A percentile compares a stretch with the other conserved stretches of the same genome.
phyloP scores from a whole-genome alignment of 805 yeast genomes.

The Priceomyces fermenticarens region DNA sequence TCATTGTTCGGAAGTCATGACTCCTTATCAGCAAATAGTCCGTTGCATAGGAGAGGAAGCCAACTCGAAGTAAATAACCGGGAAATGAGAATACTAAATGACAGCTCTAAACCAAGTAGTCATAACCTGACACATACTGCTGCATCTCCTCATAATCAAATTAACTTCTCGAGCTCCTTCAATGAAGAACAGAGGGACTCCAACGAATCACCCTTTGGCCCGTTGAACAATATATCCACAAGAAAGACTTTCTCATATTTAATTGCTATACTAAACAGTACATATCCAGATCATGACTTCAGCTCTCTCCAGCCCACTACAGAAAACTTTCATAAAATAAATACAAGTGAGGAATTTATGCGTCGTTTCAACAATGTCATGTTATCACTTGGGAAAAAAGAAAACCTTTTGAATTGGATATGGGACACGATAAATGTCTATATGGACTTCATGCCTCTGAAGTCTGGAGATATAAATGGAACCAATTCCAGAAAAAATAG shows the following conservation, averaged over 20 bases:
- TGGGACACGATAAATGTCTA: constrained; percentile 88
- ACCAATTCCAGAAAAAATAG: constrained; percentile 27
- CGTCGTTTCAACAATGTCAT: constrained; percentile 75
- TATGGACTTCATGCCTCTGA: constrained; percentile 57
- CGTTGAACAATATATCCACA: constrained; percentile 79
- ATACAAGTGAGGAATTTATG: constrained; percentile 45
- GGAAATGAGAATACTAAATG: constrained; percentile 17
- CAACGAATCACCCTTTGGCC: constrained; percentile 81
- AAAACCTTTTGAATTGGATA: constrained; percentile 54
- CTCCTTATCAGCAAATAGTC: constrained; percentile 20
- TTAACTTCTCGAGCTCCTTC: constrained; percentile 19
- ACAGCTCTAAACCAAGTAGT: constrained; percentile 12
- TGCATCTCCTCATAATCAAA: constrained; percentile 4
- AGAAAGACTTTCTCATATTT: constrained; percentile 87
- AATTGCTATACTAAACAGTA: constrained; percentile 84
- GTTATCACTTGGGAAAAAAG: constrained; percentile 45
- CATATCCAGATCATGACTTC: constrained; percentile 96
- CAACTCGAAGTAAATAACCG: constrained; percentile 15
- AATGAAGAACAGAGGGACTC: constrained; percentile 18
- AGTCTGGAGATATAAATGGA: constrained; percentile 18
- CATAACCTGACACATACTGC: constrained; percentile 20
- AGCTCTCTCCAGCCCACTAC: constrained; percentile 82
- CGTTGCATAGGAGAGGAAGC: constrained; percentile 23
- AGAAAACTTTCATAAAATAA: constrained; percentile 39
- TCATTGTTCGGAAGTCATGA: constrained; percentile 39